phyloP scores from a whole-genome alignment of 306 rosid genomes.

The Corylus avellana region DNA sequence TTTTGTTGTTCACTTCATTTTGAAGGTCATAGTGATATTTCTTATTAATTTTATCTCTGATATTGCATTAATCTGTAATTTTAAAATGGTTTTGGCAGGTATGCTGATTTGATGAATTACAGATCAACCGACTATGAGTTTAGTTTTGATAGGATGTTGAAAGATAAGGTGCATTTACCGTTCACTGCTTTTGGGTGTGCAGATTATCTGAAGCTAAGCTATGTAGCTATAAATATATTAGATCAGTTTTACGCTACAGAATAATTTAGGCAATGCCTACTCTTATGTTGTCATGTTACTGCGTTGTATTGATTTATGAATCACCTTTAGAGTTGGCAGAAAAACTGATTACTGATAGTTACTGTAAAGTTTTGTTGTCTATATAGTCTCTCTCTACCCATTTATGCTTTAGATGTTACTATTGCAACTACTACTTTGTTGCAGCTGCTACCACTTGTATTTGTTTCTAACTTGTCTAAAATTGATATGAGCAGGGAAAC shows the following conservation, averaged over 20 bases:
- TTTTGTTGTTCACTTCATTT: not conserved
- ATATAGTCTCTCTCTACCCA: not conserved
- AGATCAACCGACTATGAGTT: constrained; percentile 84
- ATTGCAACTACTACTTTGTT: not conserved
- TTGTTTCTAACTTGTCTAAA: constrained; percentile 12
- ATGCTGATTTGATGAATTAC: constrained; percentile 93
- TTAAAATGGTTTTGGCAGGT: constrained; percentile 55
- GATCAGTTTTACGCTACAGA: not conserved
- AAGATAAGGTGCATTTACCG: constrained; percentile 67
- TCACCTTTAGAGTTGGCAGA: not conserved
- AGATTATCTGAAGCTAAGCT: constrained; percentile 9
- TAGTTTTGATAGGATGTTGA: constrained; percentile 94
- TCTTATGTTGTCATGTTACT: not conserved
- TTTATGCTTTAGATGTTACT: not conserved
- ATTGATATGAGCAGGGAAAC: constrained; percentile 67
- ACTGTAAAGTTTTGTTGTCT: not conserved
- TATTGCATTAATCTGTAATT: not conserved
- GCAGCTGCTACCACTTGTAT: not conserved
- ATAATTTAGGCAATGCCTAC: not conserved
- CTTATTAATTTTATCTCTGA: not conserved
- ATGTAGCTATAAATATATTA: constrained; percentile 18
- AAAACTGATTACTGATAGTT: not conserved
- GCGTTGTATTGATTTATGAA: not conserved
- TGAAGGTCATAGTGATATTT: not conserved
- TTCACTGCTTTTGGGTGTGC: constrained; percentile 12